Conservation (phyloP, 2,329 filamentous ascomycete genomes). For the Lasiodiplodia hormozganensis region DNA sequence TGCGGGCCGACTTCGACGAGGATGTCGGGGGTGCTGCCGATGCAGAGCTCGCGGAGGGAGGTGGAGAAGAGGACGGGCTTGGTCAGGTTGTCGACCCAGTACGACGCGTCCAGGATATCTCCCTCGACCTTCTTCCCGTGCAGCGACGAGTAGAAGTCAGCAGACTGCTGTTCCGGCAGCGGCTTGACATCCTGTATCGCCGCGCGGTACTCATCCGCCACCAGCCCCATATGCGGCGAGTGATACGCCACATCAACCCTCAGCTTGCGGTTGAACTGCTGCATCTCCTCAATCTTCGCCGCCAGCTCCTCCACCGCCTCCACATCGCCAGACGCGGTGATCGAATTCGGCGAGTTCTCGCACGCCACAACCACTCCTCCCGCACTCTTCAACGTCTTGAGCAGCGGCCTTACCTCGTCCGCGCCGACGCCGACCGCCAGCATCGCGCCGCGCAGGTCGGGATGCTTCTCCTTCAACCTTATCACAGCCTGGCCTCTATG, state of each 20-base stretch:
- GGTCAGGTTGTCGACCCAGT: conserved; percentile 50
- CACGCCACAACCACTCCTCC: conserved; percentile 36
- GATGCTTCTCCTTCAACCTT: conserved; percentile 22
- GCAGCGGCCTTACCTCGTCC: conserved; percentile 10
- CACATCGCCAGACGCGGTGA: conserved; percentile 55
- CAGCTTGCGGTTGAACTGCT: conserved; percentile 50
- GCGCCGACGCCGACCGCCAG: conserved; percentile 23
- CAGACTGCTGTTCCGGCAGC: conserved; percentile 9
- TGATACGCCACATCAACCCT: conserved; percentile 55
- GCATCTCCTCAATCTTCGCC: conserved; percentile 41
- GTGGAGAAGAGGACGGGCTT: conserved; percentile 45
- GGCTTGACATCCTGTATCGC: conserved; percentile 9
- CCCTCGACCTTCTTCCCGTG: conserved; percentile 11
- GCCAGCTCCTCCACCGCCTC: conserved; percentile 44
- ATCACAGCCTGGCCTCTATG: conserved; percentile 31
- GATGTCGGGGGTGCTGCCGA: conserved; percentile 10
- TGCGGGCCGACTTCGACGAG: conserved; percentile 42
- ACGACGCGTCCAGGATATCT: conserved; percentile 31
- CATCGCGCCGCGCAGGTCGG: conserved; percentile 18
- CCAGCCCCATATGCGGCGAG: conserved; percentile 51
- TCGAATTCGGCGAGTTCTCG: conserved; percentile 49
- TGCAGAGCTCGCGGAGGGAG: conserved; percentile 32
- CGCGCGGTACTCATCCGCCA: conserved; percentile 38
- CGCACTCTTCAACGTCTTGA: conserved; percentile 12
- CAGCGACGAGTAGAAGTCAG: conserved; percentile 25